Percentiles rank a stretch among this genome's conserved stretches.
Evolutionary conservation across 2,329 filamentous ascomycete species (phyloP).

Genomic region (Juglanconis oblonga): DNA sequence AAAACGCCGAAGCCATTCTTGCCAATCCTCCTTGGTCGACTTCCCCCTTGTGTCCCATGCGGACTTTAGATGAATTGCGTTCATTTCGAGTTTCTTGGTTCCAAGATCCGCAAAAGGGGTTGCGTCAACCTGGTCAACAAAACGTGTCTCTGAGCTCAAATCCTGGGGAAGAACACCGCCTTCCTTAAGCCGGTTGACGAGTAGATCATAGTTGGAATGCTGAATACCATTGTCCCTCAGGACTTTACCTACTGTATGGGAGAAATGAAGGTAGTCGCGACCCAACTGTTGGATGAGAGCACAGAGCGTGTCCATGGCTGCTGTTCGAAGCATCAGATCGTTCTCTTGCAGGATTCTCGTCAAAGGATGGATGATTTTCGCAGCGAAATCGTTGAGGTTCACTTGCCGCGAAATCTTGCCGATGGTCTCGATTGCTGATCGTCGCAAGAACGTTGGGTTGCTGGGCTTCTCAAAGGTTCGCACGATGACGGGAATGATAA

Average conservation of each 20-base stretch:
- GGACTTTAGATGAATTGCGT: conserved; percentile 92
- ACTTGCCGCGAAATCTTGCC: conserved; percentile 93
- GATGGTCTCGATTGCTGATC: conserved; percentile 89
- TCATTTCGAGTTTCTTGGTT: conserved; percentile 93
- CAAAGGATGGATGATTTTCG: conserved; percentile 92
- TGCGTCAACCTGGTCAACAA: conserved; percentile 76
- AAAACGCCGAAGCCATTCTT: conserved; percentile 96
- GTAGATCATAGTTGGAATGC: conserved; percentile 87
- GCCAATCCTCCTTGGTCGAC: conserved; percentile 97
- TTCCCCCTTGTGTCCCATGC: conserved; percentile 98
- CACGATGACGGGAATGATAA: conserved; percentile 95
- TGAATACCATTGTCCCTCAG: conserved; percentile 76
- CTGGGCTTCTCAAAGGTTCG: conserved; percentile 87
- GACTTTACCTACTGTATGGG: conserved; percentile 87
- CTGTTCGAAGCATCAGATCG: conserved; percentile 71
- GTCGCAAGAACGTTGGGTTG: conserved; percentile 75
- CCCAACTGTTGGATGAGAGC: conserved; percentile 94
- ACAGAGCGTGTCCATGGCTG: conserved; percentile 90
- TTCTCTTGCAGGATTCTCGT: conserved; percentile 73
- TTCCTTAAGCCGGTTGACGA: conserved; percentile 90
- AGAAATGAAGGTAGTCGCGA: conserved; percentile 92
- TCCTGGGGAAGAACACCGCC: conserved; percentile 94
- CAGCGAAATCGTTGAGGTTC: conserved; percentile 94
- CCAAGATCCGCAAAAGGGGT: conserved; percentile 77
- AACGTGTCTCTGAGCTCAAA: conserved; percentile 80